A percentile compares a stretch with the other conserved stretches of the same genome.
These are phyloP conservation scores for Isochrysis galbana DNA, from an alignment of 78 protist genomes.

Conservation along the genomic window DNA sequence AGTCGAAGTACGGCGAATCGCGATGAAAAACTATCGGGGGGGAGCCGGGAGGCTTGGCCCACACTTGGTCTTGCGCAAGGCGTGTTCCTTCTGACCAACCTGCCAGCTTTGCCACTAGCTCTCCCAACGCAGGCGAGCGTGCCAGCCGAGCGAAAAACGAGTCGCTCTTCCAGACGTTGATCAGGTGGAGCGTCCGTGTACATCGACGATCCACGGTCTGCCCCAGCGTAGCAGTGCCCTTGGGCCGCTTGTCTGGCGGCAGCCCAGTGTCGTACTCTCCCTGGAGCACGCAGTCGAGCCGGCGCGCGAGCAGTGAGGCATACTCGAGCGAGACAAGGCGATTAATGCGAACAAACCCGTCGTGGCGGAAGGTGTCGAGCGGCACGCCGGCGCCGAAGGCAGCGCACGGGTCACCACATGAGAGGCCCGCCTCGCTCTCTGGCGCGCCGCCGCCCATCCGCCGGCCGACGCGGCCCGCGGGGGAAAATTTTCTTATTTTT, in stretches of 20 bases:
- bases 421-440: too few species aligned
- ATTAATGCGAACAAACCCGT: background rate
- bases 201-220: background rate
- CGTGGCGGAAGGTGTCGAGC: too few species aligned
- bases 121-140: background rate
- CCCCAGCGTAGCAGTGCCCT: background rate
- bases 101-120: background rate
- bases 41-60: constrained; percentile 36
- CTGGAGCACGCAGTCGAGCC: background rate
- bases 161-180: background rate
- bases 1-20: constrained; percentile 33
- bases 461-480: too few species aligned
- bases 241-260: background rate
- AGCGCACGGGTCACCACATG: too few species aligned
- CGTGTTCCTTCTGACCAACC: background rate
- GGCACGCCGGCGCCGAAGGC: too few species aligned
- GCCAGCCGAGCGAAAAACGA: background rate
- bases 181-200: background rate
- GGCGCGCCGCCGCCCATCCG: too few species aligned
- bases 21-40: constrained; percentile 17
- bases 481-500: too few species aligned
- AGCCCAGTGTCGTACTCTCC: background rate
- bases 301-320: background rate
- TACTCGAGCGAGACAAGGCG: background rate
- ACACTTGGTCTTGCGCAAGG: constrained; percentile 36